phyloP scores from a whole-genome alignment of 371 early-diverging fungal genomes.

The Syncephalastrum monosporum region DNA sequence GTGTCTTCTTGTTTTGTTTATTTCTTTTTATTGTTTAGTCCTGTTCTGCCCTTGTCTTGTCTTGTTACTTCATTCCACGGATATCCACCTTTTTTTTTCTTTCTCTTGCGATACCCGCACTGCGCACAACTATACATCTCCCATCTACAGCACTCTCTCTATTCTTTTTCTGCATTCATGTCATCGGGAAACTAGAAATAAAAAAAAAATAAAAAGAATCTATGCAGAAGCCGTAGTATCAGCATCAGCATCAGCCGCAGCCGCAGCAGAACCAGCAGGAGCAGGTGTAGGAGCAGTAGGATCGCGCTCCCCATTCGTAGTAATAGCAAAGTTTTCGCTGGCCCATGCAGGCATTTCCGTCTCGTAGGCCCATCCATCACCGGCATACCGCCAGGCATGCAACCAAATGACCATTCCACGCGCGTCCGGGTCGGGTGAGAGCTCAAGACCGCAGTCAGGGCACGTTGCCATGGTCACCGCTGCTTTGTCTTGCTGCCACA shows the following conservation, averaged over 20 bases:
- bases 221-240: not conserved
- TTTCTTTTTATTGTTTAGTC: no score
- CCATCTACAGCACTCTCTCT: no score
- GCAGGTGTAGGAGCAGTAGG: not conserved
- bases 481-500: slow-evolving; percentile 17
- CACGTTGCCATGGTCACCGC: slow-evolving; percentile 26
- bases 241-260: not conserved
- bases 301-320: not conserved
- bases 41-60: no score
- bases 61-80: not conserved
- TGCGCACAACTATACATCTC: no score
- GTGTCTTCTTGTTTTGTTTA: no score
- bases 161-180: no score
- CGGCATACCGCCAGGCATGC: slow-evolving; percentile 79
- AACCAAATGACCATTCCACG: slow-evolving; percentile 79
- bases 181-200: no score
- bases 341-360: slow-evolving; percentile 85
- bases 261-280: not conserved
- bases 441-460: slow-evolving; percentile 48
- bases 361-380: slow-evolving; percentile 70
- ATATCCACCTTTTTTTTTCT: not conserved
- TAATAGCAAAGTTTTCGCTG: slow-evolving; percentile 16
- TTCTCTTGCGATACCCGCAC: no score
- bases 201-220: not conserved
- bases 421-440: slow-evolving; percentile 64